Evolutionary conservation across 495 filamentous ascomycete species (phyloP).

Genomic region (Penicillium lagena): DNA sequence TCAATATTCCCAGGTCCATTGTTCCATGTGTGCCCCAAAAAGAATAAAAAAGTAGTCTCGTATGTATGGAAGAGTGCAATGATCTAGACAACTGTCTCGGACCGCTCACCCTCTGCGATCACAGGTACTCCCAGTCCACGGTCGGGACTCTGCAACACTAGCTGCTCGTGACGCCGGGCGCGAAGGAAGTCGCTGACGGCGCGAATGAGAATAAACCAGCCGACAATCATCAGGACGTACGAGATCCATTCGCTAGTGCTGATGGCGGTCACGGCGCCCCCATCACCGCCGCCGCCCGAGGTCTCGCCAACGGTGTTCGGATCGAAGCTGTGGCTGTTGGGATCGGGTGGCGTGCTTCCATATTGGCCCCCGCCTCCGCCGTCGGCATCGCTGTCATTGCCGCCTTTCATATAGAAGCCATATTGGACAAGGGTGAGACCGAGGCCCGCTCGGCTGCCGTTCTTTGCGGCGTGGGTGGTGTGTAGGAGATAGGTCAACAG

Average conservation of each 20-base stretch:
- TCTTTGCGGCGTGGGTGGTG: slow-evolving; percentile 96
- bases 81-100: slow-evolving; percentile 72
- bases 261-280: slow-evolving; percentile 42
- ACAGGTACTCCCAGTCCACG: slow-evolving; percentile 79
- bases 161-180: slow-evolving; percentile 81
- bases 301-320: slow-evolving; percentile 54
- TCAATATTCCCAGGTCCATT: no score
- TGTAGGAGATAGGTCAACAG: slow-evolving; percentile 96
- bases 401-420: slow-evolving; percentile 85
- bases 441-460: slow-evolving; percentile 88
- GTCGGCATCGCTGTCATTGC: slow-evolving; percentile 39
- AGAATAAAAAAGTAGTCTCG: neutral
- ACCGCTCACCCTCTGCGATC: slow-evolving; percentile 79
- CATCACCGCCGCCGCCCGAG: slow-evolving; percentile 32
- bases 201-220: slow-evolving; percentile 94
- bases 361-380: slow-evolving; percentile 45
- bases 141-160: slow-evolving; percentile 91
- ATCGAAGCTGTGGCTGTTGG: slow-evolving; percentile 86
- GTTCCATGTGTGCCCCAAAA: neutral
- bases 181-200: slow-evolving; percentile 82
- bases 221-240: slow-evolving; percentile 94
- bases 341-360: slow-evolving; percentile 61
- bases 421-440: slow-evolving; percentile 96
- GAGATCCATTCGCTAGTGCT: slow-evolving; percentile 77
- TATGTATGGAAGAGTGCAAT: slow-evolving; percentile 3